phyloP scores from a whole-genome alignment of 2,329 filamentous ascomycete species.

The Orbilia quercus region DNA sequence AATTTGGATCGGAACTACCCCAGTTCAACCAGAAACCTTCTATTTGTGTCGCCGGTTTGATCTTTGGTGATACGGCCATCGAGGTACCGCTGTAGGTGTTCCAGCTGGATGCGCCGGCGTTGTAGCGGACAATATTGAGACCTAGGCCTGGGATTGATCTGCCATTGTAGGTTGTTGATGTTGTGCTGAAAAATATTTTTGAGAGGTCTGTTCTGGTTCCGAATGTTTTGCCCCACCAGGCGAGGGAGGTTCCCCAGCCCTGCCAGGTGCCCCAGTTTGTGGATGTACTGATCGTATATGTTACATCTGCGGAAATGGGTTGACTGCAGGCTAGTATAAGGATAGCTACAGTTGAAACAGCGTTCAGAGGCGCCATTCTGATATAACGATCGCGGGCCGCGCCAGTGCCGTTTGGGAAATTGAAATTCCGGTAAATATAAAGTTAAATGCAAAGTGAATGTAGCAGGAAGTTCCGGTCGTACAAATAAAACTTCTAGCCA shows the following conservation, averaged over 20 bases:
- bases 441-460: no score
- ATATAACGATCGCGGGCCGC: no score
- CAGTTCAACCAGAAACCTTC: slow-evolving; percentile 65
- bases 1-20: slow-evolving; percentile 61
- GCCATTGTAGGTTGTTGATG: slow-evolving; percentile 61
- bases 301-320: not conserved
- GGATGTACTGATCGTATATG: slow-evolving; percentile 61
- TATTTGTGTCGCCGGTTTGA: slow-evolving; percentile 63
- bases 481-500: no score
- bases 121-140: slow-evolving; percentile 65
- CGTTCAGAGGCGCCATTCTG: not conserved
- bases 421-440: no score
- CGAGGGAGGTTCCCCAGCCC: slow-evolving; percentile 65
- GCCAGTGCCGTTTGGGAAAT: no score
- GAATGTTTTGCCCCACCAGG: slow-evolving; percentile 65
- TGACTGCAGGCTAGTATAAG: not conserved
- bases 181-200: slow-evolving; percentile 64
- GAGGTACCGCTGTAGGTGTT: slow-evolving; percentile 62
- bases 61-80: slow-evolving; percentile 63
- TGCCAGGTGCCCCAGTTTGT: slow-evolving; percentile 65
- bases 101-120: slow-evolving; percentile 64
- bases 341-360: not conserved
- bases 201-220: slow-evolving; percentile 64
- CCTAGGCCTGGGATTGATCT: slow-evolving; percentile 63
- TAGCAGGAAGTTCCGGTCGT: no score